These are phyloP conservation scores for Mariannaea elegans DNA, from an alignment of 2,329 filamentous ascomycete species.

Conservation along the genomic window DNA sequence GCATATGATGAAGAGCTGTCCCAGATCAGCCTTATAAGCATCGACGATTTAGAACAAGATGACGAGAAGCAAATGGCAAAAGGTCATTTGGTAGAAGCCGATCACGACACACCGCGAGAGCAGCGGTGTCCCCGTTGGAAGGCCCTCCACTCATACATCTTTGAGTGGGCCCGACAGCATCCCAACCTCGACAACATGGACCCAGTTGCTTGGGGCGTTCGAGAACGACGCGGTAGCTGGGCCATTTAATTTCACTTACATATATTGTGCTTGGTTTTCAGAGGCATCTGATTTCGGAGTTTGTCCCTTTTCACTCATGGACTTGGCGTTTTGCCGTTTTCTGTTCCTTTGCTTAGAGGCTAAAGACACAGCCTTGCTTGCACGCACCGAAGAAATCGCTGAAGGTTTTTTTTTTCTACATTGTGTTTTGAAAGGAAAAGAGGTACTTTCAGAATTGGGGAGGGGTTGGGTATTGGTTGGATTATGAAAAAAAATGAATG, in stretches of 20 bases:
- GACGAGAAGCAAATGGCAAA: slow-evolving; percentile 70
- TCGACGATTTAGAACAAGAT: slow-evolving; percentile 75
- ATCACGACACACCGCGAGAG: slow-evolving; percentile 53
- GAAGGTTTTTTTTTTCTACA: not conserved
- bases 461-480: not conserved
- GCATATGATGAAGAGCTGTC: slow-evolving; percentile 86
- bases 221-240: slow-evolving; percentile 76
- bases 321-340: slow-evolving; percentile 1
- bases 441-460: not conserved
- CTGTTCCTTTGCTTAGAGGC: not conserved
- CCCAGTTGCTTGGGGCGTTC: slow-evolving; percentile 73
- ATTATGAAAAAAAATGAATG: not conserved
- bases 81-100: slow-evolving; percentile 76
- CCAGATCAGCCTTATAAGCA: slow-evolving; percentile 76
- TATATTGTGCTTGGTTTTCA: too few relatives aligned
- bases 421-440: too few relatives aligned
- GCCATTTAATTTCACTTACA: slow-evolving; percentile 59
- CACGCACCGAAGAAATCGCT: not conserved
- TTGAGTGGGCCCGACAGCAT: slow-evolving; percentile 90
- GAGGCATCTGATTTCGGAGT: too few relatives aligned
- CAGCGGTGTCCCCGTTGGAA: slow-evolving; percentile 78
- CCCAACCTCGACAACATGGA: slow-evolving; percentile 72
- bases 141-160: slow-evolving; percentile 83
- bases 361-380: not conserved
- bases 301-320: not conserved